Conservation (phyloP, 495 filamentous ascomycete genomes). For the Daldinia bambusicola region DNA sequence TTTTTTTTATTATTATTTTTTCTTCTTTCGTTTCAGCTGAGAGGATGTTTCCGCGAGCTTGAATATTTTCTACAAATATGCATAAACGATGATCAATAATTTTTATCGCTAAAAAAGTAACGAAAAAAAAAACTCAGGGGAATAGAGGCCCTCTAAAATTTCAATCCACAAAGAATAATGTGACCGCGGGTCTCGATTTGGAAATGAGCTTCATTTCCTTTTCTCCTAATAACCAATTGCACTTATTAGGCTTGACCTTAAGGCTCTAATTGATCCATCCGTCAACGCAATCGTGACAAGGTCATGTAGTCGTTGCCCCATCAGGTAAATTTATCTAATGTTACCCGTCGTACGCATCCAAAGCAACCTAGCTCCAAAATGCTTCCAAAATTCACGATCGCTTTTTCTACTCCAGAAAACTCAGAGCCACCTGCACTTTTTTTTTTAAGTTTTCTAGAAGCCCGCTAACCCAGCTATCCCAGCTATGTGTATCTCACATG, state of each 20-base stretch:
- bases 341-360: background rate
- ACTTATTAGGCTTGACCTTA: background rate
- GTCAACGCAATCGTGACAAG: slow-evolving; percentile 9
- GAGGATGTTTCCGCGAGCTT: background rate
- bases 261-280: background rate
- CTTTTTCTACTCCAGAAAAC: slow-evolving; percentile 7
- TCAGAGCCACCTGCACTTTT: slow-evolving; percentile 24
- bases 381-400: background rate
- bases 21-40: background rate
- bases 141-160: slow-evolving; percentile 20
- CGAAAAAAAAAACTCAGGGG: background rate
- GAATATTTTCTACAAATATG: background rate
- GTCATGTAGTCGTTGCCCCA: background rate
- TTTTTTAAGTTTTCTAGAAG: slow-evolving; percentile 43
- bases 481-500: slow-evolving; percentile 17
- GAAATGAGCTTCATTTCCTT: slow-evolving; percentile 45
- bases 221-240: slow-evolving; percentile 8
- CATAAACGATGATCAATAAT: background rate
- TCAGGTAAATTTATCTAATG: background rate
- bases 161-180: slow-evolving; percentile 31
- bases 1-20: no score
- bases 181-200: slow-evolving; percentile 36
- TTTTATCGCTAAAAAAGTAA: background rate
- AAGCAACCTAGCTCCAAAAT: background rate
- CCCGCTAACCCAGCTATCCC: background rate